Evolutionary conservation across 495 filamentous ascomycete species (phyloP), one percentile per base, ranked within the genome.

Genomic region (Podospora anserina): DNA sequence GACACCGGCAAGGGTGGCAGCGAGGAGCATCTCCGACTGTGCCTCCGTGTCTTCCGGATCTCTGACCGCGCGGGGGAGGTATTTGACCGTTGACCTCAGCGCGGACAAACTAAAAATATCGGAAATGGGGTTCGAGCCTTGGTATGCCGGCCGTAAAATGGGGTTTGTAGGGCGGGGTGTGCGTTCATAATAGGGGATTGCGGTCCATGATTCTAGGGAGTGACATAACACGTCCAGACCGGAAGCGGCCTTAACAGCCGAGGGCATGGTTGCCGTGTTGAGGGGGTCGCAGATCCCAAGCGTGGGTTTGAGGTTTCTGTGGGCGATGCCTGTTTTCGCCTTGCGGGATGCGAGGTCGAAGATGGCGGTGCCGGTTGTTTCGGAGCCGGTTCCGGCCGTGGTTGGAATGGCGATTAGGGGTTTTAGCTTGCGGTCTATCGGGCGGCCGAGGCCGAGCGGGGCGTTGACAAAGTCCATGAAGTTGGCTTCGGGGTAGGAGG

Each of bases 381-480:
- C 95, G 61, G 89, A 92, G 27, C 95, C 95, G 0, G 95, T 98
- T 59, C 95, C 95, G 23, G 95, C 93, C 2, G 95, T 99, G 16
- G 95, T 99, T 1, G 96, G 95, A 27, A 99, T 89, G 64, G 95
- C 96, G 62, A 99, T 88, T 5, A 99, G 84, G 2, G 95, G 95
- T 64, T 83, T 87, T 1, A 98, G 85, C n/a, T 88, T 83, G 69
- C 88, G 88, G 53, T 87, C 88, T 66, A 98, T 90, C 2, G 95
- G 96, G 44, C 87, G 83, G 11, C 96, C 96, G 70, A 90, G 92
- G 63, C 95, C 95, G 1, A 99, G 82, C 0, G 95, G 95, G 1
- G 94, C 94, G 76, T 98, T 98, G 77, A 99, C 95, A 74, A 99
- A 98, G 81, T 98, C 95, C 16, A 98, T 80, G 75, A 99, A 97